A percentile compares a stretch with the other conserved stretches of the same genome.
phyloP scores from a whole-genome alignment of 2,329 filamentous ascomycete genomes.

The Eutypa lata region DNA sequence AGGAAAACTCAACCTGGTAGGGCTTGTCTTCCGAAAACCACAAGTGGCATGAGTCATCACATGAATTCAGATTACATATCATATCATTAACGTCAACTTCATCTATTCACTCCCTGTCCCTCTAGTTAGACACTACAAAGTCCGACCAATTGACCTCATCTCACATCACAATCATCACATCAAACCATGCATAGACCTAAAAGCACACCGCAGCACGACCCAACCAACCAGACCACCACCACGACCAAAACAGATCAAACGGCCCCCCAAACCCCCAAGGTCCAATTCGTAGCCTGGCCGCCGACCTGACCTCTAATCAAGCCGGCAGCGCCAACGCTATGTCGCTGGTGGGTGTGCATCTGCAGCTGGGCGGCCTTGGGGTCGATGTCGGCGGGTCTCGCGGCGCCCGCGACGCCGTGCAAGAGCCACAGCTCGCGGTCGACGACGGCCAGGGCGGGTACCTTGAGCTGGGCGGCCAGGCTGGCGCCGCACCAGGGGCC shows the following conservation, averaged over 20 bases:
- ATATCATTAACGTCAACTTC: background rate
- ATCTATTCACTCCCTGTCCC: too few relatives aligned
- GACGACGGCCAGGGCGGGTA: conserved; percentile 66
- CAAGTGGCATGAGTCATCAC: too few relatives aligned
- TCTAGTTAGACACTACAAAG: too few relatives aligned
- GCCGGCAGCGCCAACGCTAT: conserved; percentile 60
- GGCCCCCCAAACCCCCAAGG: conserved; percentile 60
- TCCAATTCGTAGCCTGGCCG: conserved; percentile 50
- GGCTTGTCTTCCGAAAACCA: too few relatives aligned
- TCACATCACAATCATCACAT: too few relatives aligned
- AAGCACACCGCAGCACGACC: too few relatives aligned
- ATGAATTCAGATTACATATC: background rate
- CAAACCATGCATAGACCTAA: too few relatives aligned
- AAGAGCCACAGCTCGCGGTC: conserved; percentile 70
- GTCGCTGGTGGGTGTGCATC: conserved; percentile 33
- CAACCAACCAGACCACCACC: background rate
- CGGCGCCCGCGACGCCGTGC: conserved; percentile 62
- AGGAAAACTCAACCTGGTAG: background rate
- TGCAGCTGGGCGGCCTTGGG: conserved; percentile 44
- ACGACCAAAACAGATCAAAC: conserved; percentile 24
- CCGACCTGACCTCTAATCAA: conserved; percentile 40
- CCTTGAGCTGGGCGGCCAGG: conserved; percentile 63
- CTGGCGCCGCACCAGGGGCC: conserved; percentile 75
- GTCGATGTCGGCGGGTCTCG: conserved; percentile 57
- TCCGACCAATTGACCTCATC: too few relatives aligned